Base-by-base conservation (phyloP, 192 early-diverging fungal genomes). In the Coemansia sp. region DNA sequence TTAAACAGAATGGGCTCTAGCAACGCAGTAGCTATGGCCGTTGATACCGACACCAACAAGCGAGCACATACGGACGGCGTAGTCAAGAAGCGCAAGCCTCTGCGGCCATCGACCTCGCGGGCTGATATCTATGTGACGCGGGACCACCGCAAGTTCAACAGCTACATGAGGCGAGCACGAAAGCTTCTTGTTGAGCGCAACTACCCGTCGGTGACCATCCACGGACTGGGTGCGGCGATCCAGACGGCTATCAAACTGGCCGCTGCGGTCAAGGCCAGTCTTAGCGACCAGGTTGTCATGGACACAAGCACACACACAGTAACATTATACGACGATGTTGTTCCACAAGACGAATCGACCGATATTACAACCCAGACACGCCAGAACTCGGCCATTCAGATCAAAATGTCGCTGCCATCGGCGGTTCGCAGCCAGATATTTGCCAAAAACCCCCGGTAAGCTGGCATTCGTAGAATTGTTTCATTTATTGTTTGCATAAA, bases 51-150 rank as follows among this genome's bases (percentile, higher is more conserved):
- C 50, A 19, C 50, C 9, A 25, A 19, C 23, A 25, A 52, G 23
- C 50, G 50, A 10, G 17, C 50, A 17, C 19, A 25, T 19, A 25
- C 21, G 6, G 22, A 52, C 58, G 62, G 11, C 52, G 16, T 16
- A 4, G 50, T 79, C 41, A 79, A 79, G 38, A 79, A 79, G 61
- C 76, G 76, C 71, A 79, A 73, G 59, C 90, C 91, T 55, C 71
- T 87, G 55, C 75, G 87, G 23, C 82, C 89, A 12, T 82, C 87
- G 10, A 87, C 86, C 6, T 82, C 85, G 17, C 79, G 82, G 35
- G 88, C 85, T 8, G 91, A 94, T 69, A 91, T 94, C 27, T 94
- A 93, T 68, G 86, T 92, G 19, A 91, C 93, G 0, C 67, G 79
- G 6, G 88, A 87, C 47, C 86, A 87, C 8, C 69, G 70, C 57